Evolutionary conservation across 768 basidiomycete species (phyloP), one percentile per base, ranked within the genome.

Genomic region (Lactarius hengduanensis): DNA sequence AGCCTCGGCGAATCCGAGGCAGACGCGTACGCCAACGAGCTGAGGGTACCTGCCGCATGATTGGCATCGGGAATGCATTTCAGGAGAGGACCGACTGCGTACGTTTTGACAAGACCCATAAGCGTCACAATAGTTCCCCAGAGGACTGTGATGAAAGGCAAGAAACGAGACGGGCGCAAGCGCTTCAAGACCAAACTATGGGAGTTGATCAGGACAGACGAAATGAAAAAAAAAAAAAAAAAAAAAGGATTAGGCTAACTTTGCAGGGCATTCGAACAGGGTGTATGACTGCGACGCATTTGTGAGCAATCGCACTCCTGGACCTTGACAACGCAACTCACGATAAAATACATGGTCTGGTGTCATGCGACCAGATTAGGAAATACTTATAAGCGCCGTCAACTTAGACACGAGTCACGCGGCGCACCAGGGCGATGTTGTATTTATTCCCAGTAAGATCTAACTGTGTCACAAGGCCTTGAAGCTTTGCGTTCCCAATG

Each of bases 71-170:
- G 9, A 26, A 50, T 4, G 22, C 9, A 50, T 26, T n/a, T 22
- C 9, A 6, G 20, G n/a, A 47, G 28, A 7, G 13, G 59, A 36
- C 10, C 26, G 40, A 15, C 9, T 5, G 62, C 75, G 57, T 63
- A 88, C 86, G 77, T 88, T 74, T 85, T 87, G 36, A 89, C 89
- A 30, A 90, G 76, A 30, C 87, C 86, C 86, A 87, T 89, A 47
- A 83, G 67, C 10, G 81, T 83, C 87, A 85, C 85, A 58, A 89
- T 78, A 9, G 81, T 76, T 0, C 89, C 90, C 89, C 89, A 91
- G 9, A 80, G 69, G 11, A 86, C 86, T 66, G 84, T 86, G 56
- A 90, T 87, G 16, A 81, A 82, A 0, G 89, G 86, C 30, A 90
- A 78, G 87, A 88, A 90, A 73, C 82, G 81, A 4, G 88, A 89